These are phyloP conservation scores for Paralagenidium karlingii DNA, from an alignment of 352 stramenopile genomes.

Conservation along the genomic window DNA sequence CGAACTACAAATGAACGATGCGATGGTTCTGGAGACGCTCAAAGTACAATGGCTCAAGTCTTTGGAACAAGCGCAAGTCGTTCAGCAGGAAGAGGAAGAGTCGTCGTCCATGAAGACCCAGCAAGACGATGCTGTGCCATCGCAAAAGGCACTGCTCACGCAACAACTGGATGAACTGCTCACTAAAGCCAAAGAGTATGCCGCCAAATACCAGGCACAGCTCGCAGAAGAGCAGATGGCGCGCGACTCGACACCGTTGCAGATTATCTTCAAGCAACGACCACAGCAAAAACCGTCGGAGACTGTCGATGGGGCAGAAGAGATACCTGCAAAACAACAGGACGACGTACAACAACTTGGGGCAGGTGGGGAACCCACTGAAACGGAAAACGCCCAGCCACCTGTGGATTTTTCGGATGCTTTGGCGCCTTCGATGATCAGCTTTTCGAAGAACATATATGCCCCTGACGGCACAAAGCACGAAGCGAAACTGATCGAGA, in stretches of 20 bases:
- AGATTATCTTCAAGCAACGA: constrained; percentile 80
- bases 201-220: constrained; percentile 24
- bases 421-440: constrained; percentile 26
- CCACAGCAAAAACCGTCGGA: constrained; percentile 35
- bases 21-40: constrained; percentile 27
- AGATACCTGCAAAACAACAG: too few species aligned
- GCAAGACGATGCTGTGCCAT: too few species aligned
- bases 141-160: too few species aligned
- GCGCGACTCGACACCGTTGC: constrained; percentile 26
- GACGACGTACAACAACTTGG: too few species aligned
- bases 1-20: constrained; percentile 61
- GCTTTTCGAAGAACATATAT: constrained; percentile 62
- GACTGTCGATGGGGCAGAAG: too few species aligned
- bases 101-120: too few species aligned
- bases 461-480: constrained; percentile 55
- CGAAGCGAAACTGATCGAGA: constrained; percentile 51
- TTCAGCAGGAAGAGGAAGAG: constrained; percentile 7
- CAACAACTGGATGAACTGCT: constrained; percentile 29
- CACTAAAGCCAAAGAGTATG: constrained; percentile 25
- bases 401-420: constrained; percentile 57
- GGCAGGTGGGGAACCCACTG: too few species aligned
- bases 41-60: constrained; percentile 34
- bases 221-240: constrained; percentile 13
- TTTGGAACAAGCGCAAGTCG: constrained; percentile 7
- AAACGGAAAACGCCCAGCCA: too few species aligned